These are phyloP conservation scores for Chlorella sorokiniana DNA, from an alignment of 139 green algal genomes.

Conservation along the genomic window DNA sequence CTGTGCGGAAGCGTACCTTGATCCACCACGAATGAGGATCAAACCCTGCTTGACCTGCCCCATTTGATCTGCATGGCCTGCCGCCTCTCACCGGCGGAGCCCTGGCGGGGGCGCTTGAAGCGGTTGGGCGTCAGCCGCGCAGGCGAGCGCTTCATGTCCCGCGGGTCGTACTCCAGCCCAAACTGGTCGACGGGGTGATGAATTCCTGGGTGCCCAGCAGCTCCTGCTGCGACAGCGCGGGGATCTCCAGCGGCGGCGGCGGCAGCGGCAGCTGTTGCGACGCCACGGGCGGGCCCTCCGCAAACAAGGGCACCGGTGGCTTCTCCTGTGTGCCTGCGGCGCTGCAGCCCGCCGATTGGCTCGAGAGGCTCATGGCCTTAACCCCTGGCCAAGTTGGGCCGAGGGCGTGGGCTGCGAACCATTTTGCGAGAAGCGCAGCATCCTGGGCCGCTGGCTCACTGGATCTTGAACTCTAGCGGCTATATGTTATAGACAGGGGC, in stretches of 20 bases:
- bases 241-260: constrained; percentile 18
- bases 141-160: constrained; percentile 34
- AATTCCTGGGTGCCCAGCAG: constrained; percentile 56
- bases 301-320: constrained; percentile 34
- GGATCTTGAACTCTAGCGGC: background rate
- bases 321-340: background rate
- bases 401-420: constrained; percentile 18
- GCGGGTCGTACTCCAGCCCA: constrained; percentile 13
- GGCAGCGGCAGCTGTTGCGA: constrained; percentile 1
- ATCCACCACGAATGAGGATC: too few relatives aligned
- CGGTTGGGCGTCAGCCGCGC: constrained; percentile 47
- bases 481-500: too few relatives aligned
- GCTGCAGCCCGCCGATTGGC: background rate
- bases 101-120: constrained; percentile 51
- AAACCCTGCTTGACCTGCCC: too few relatives aligned
- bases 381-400: constrained; percentile 22
- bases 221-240: constrained; percentile 27
- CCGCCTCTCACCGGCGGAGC: background rate
- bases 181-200: constrained; percentile 61
- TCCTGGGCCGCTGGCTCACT: background rate
- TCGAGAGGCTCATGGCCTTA: constrained; percentile 39
- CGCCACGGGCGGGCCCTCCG: background rate
- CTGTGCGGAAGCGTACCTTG: too few relatives aligned
- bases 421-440: constrained; percentile 13
- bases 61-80: background rate